Evolutionary conservation across 257 asterid species (phyloP).

Genomic region (Oldenlandia corymbosa): DNA sequence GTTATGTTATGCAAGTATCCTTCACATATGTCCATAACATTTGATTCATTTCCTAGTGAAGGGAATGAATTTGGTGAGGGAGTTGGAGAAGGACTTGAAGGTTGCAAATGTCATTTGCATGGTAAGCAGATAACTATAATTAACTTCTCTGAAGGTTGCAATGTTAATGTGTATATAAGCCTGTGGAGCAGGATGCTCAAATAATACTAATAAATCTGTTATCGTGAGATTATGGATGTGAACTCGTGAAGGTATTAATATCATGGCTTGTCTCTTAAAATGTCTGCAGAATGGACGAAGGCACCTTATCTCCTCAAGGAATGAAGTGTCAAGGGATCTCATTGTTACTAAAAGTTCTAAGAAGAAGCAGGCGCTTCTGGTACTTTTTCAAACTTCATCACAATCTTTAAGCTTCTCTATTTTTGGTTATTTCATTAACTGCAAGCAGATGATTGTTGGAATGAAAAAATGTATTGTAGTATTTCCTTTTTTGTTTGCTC

Average conservation of each 20-base stretch:
- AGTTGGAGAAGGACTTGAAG: conserved; percentile 97
- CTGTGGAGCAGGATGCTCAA: neutral
- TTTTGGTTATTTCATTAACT: neutral
- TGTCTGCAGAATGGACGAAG: conserved; percentile 85
- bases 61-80: conserved; percentile 97
- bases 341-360: conserved; percentile 69
- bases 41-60: conserved; percentile 42
- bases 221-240: neutral
- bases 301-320: conserved; percentile 87
- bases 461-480: neutral
- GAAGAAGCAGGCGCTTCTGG: conserved; percentile 94
- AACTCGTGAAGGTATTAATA: neutral
- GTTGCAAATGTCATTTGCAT: conserved; percentile 98
- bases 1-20: neutral
- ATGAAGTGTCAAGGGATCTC: conserved; percentile 97
- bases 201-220: neutral
- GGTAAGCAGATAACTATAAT: conserved; percentile 72
- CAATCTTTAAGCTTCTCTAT: conserved; percentile 6
- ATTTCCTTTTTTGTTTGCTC: neutral
- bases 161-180: neutral
- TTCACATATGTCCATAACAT: neutral
- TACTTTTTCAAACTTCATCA: conserved; percentile 32
- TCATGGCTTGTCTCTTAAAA: neutral
- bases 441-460: neutral
- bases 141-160: conserved; percentile 6